phyloP scores from a whole-genome alignment of 129 eudicot genomes.

The Mikania micrantha region DNA sequence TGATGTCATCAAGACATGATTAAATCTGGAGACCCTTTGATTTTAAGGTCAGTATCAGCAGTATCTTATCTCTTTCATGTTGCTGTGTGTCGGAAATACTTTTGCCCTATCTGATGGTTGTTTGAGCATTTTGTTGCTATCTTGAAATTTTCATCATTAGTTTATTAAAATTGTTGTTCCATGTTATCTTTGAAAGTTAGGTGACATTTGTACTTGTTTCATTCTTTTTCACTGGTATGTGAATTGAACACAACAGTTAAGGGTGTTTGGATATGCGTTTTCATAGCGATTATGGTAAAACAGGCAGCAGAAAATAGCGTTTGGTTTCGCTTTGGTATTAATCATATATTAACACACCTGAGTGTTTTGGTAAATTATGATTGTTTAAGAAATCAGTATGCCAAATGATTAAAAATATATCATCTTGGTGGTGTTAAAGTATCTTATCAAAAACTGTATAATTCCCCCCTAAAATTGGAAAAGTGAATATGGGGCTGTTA shows the following conservation, averaged over 20 bases:
- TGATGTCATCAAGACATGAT: slow-evolving; percentile 23
- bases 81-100: not conserved
- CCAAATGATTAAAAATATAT: no score
- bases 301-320: not conserved
- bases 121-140: not conserved
- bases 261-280: not conserved
- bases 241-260: not conserved
- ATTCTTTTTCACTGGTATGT: no score
- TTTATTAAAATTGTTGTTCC: no score
- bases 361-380: not conserved
- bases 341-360: not conserved
- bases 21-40: slow-evolving; percentile 14
- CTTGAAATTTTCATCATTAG: not conserved
- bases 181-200: not conserved
- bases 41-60: slow-evolving; percentile 36
- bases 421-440: not conserved
- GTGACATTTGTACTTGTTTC: not conserved
- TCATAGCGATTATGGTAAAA: not conserved
- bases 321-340: not conserved
- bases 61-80: slow-evolving; percentile 1
- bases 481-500: no score
- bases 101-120: not conserved
- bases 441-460: not conserved
- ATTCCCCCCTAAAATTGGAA: no score
- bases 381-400: no score